Conservation (phyloP, 169 alveolate genomes). For the Cytauxzoon felis region DNA sequence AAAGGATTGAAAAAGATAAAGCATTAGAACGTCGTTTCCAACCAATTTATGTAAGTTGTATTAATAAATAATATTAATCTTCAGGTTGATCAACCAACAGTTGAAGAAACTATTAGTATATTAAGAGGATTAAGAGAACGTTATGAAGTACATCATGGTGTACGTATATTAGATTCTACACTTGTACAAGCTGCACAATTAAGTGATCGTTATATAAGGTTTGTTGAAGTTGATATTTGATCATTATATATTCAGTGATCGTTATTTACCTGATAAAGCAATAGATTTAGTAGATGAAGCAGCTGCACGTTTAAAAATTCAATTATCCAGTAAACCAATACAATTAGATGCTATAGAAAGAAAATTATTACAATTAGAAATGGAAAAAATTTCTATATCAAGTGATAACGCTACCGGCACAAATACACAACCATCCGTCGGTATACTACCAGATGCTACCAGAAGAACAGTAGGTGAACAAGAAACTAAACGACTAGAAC, state of each 20-base stretch:
- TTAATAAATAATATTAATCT: conserved; percentile 17
- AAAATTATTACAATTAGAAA: conserved; percentile 76
- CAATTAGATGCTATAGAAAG: conserved; percentile 79
- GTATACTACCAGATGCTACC: conserved; percentile 7
- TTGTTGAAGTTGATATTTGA: not conserved
- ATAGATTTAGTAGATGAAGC: conserved; percentile 84
- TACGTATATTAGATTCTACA: conserved; percentile 82
- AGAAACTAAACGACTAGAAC: conserved; percentile 43
- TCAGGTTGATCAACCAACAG: conserved; percentile 78
- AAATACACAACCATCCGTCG: conserved; percentile 15
- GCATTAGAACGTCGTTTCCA: conserved; percentile 88
- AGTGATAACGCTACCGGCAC: conserved; percentile 33
- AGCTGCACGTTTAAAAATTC: conserved; percentile 80
- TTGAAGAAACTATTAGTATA: conserved; percentile 78
- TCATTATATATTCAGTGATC: conserved; percentile 39
- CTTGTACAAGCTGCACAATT: conserved; percentile 83
- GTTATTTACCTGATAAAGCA: conserved; percentile 83
- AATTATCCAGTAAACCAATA: conserved; percentile 78
- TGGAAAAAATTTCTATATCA: conserved; percentile 77
- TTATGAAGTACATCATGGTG: conserved; percentile 86
- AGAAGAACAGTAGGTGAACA: conserved; percentile 25
- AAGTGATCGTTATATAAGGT: conserved; percentile 73
- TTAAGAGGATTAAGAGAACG: conserved; percentile 83
- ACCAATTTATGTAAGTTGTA: conserved; percentile 72
- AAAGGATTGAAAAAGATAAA: conserved; percentile 83